Base-by-base conservation (phyloP, 1,284 basidiomycete species). In the Wolfiporia cocos region DNA sequence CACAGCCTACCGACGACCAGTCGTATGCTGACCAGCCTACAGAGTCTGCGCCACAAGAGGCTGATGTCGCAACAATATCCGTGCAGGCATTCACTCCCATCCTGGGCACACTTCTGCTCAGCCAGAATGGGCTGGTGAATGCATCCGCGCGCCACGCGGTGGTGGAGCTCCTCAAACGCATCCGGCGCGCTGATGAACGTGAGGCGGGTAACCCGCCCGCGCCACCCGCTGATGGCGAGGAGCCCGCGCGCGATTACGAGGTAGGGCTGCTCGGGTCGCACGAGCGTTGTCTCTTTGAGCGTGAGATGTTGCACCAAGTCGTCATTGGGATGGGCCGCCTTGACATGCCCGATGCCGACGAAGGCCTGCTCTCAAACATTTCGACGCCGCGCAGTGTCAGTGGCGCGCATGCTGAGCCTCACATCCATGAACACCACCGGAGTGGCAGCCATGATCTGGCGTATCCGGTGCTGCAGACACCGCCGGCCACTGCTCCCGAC, bases 51-150 rank as follows among this genome's bases (percentile, higher is more conserved):
- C 21, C 35, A 12, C 9, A 22, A n/a, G 31, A 29, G 6, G 35
- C 17, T 17, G 24, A 36, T 30, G 31, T 52, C 29, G 67, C 82
- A 0, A 57, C 65, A 26, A 80, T 97, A 39, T 77, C 82, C 37
- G 87, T 92, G 4, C 81, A 86, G 53, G 79, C 86, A 7, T 97
- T 98, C 66, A 95, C 93, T 2, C 90, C 92, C 4, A 82, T 97
- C 39, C 74, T 98, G 15, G 93, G 91, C 38, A 88, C 90, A 0
- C 70, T 98, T 29, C 72, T 98, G 18, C 76, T 96, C 42, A 92
- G 85, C 58, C 74, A 83, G 11, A 92, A 90, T 57, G 73, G 75
- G 18, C 66, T 73, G 41, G 80, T 96, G 31, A 83, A 84, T 23
- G 81, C 81, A 20, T 74, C 81, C 2, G 81, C 90, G 14, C 78